These are phyloP conservation scores for Massarina eburnea DNA, from an alignment of 2,329 filamentous ascomycete genomes.

Conservation along the genomic window DNA sequence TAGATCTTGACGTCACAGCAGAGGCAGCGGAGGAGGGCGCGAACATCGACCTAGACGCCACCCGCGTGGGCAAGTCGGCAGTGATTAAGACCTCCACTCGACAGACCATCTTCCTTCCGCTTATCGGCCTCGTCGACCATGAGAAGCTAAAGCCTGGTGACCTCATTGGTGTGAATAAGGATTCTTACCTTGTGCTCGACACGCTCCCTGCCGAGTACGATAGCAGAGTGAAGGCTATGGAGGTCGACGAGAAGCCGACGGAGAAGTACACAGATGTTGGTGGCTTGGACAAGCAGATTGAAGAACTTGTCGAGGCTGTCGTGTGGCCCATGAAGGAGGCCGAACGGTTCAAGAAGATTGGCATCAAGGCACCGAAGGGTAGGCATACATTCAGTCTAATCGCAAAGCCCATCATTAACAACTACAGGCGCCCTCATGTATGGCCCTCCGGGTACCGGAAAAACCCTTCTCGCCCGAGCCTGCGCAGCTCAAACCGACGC, in stretches of 20 bases:
- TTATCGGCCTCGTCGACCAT: slow-evolving; percentile 95
- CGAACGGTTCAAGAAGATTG: slow-evolving; percentile 98
- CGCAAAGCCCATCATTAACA: slow-evolving; percentile 3
- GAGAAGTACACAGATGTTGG: slow-evolving; percentile 99
- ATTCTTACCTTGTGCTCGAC: slow-evolving; percentile 95
- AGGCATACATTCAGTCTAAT: slow-evolving; percentile 30
- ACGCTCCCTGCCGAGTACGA: slow-evolving; percentile 97
- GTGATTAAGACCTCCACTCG: slow-evolving; percentile 99
- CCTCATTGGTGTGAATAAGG: slow-evolving; percentile 97
- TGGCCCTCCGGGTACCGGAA: slow-evolving; percentile 86
- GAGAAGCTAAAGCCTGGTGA: slow-evolving; percentile 94
- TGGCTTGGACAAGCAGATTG: slow-evolving; percentile 97
- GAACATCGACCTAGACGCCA: slow-evolving; percentile 97
- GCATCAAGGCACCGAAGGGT: slow-evolving; percentile 99
- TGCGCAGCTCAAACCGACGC: slow-evolving; percentile 98
- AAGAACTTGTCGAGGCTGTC: slow-evolving; percentile 96
- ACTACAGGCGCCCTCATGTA: slow-evolving; percentile 87
- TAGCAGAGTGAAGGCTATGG: slow-evolving; percentile 99
- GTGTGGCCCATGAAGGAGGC: slow-evolving; percentile 99
- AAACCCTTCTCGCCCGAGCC: slow-evolving; percentile 88
- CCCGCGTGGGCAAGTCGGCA: slow-evolving; percentile 93
- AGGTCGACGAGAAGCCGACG: slow-evolving; percentile 98
- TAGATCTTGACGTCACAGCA: slow-evolving; percentile 93
- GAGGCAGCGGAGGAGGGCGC: slow-evolving; percentile 97
- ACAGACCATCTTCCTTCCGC: slow-evolving; percentile 96